Percentiles rank a stretch among this genome's conserved stretches.
Evolutionary conservation across 805 yeast genomes (phyloP).

Genomic region (Candida orba): DNA sequence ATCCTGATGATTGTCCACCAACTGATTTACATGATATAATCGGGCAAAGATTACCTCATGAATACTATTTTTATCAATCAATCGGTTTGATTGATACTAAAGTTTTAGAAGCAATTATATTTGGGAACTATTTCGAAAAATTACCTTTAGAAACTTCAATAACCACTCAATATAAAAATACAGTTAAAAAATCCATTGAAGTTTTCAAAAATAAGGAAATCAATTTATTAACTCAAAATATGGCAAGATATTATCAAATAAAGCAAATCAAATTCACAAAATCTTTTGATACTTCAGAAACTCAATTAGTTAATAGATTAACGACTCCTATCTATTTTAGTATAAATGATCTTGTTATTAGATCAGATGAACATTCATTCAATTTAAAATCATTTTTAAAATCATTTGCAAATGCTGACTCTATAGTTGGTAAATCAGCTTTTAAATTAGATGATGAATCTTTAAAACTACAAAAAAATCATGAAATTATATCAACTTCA

Average conservation of each 20-base stretch:
- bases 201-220: conserved; percentile 51
- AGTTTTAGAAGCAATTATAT: conserved; percentile 57
- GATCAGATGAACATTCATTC: conserved; percentile 25
- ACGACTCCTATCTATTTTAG: conserved; percentile 45
- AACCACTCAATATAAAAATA: conserved; percentile 48
- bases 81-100: conserved; percentile 64
- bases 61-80: conserved; percentile 72
- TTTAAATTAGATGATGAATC: conserved; percentile 18
- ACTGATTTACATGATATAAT: conserved; percentile 75
- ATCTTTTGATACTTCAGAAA: conserved; percentile 43
- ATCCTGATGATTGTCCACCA: conserved; percentile 34
- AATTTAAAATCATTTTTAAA: conserved; percentile 22
- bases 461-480: conserved; percentile 32
- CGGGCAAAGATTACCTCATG: conserved; percentile 82
- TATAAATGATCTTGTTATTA: conserved; percentile 28
- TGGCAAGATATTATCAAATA: conserved; percentile 81
- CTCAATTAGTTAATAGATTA: conserved; percentile 43
- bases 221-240: conserved; percentile 59
- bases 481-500: conserved; percentile 52
- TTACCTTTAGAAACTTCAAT: conserved; percentile 61
- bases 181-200: conserved; percentile 41
- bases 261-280: conserved; percentile 49
- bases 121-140: conserved; percentile 54
- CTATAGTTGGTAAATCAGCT: conserved; percentile 12
- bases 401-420: conserved; percentile 18